phyloP scores from a whole-genome alignment of 1,139 yeast genomes.

The Yamadazyma siamensis region DNA sequence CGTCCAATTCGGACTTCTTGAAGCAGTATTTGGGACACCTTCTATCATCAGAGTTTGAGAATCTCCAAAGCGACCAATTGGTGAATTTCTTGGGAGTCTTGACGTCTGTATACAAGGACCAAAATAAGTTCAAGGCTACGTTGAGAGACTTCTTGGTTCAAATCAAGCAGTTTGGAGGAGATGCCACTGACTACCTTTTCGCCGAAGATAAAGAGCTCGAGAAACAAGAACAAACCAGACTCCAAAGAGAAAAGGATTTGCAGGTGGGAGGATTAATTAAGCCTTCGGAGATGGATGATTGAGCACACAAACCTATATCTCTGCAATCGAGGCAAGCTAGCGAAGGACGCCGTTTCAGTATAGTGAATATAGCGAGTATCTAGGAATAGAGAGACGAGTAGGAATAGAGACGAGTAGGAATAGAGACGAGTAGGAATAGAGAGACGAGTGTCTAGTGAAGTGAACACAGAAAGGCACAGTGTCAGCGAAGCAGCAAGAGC shows the following conservation, averaged over 20 bases:
- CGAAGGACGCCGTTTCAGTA: no score
- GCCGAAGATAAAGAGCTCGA: slow-evolving; percentile 92
- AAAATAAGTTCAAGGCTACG: slow-evolving; percentile 73
- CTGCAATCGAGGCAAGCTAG: no score
- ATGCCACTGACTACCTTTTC: slow-evolving; percentile 85
- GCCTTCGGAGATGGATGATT: slow-evolving; percentile 93
- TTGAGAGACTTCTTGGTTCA: slow-evolving; percentile 95
- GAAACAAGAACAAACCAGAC: slow-evolving; percentile 59
- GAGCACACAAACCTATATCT: no score
- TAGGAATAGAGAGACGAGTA: no score
- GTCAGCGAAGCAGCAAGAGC: no score
- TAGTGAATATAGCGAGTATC: no score
- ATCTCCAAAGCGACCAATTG: slow-evolving; percentile 80
- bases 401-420: no score
- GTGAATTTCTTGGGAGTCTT: slow-evolving; percentile 77
- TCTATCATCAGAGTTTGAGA: slow-evolving; percentile 85
- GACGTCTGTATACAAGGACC: slow-evolving; percentile 69
- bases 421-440: no score
- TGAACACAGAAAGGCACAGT: no score
- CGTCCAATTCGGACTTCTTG: slow-evolving; percentile 74
- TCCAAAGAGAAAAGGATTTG: slow-evolving; percentile 77
- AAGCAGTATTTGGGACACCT: slow-evolving; percentile 80
- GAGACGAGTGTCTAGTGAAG: no score
- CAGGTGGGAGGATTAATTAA: slow-evolving; percentile 91
- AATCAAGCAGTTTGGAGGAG: slow-evolving; percentile 94